A percentile compares a stretch with the other conserved stretches of the same genome.
These are phyloP conservation scores for Eragrostis tef DNA, from an alignment of 202 grass and related monocot species.

Conservation along the genomic window DNA sequence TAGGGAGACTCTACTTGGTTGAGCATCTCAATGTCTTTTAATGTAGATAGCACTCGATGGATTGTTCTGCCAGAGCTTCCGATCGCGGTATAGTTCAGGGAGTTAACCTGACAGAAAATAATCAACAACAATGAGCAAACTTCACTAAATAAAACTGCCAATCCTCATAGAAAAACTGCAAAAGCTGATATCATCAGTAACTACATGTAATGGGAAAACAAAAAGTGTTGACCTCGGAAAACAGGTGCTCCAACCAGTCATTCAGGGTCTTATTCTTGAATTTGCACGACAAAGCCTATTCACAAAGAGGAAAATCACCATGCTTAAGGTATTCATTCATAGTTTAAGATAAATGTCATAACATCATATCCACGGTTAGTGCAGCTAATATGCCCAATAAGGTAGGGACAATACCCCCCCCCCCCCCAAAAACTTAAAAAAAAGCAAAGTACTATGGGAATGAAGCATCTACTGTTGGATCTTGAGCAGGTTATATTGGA, in stretches of 20 bases:
- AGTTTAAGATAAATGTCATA: too few species aligned
- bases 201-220: constrained; percentile 32
- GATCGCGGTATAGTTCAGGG: constrained; percentile 49
- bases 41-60: constrained; percentile 63
- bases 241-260: constrained; percentile 64
- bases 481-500: not conserved
- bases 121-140: constrained; percentile 5
- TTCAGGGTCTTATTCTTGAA: constrained; percentile 70
- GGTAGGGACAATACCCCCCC: not conserved
- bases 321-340: not conserved
- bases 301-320: constrained; percentile 12
- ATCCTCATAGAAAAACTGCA: not conserved
- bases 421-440: too few species aligned
- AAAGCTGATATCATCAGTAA: not conserved
- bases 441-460: not conserved
- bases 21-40: constrained; percentile 67
- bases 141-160: not conserved
- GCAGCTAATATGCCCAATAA: not conserved
- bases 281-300: constrained; percentile 65
- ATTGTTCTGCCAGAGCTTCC: constrained; percentile 67
- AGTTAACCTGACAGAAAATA: constrained; percentile 57
- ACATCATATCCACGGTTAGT: too few species aligned
- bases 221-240: constrained; percentile 55
- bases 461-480: constrained; percentile 16
- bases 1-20: constrained; percentile 48